Evolutionary conservation across 2,329 filamentous ascomycete species (phyloP), one percentile per base, ranked within the genome.

Genomic region (Phoma sp.): DNA sequence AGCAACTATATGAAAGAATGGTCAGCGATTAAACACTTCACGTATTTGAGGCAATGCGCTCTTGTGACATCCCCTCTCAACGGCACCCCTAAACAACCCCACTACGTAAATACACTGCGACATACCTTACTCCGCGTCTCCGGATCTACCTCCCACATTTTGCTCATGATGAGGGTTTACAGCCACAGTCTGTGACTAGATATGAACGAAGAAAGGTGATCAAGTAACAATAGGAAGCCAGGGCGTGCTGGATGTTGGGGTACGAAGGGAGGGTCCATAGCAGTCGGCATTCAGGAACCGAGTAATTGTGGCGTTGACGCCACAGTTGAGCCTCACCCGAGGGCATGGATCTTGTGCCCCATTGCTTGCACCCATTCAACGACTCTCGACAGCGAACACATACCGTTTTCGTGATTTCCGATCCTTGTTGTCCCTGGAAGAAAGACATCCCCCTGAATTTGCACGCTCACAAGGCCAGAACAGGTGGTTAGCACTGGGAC

Each of bases 91-190:
- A 36, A 56, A 55, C 45, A 41, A 36, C 58, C 53, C 50, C 41
- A 47, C 52, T 39, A 44, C 22, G 13, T 45, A 43, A 43, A 38
- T 44, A 43, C 41, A 51, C 12, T 40, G 31, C 41, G 49, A 60
- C 74, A 68, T 80, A 96, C 93, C 87, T 98, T 98, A 73, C 90
- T 92, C 79, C 92, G 87, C 59, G 94, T 98, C 82, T 98, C 94
- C 43, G 95, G 95, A 78, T 99, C 95, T 64, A 99, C 92, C 81
- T 99, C 95, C 95, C 95, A 99, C 90, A 96, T 94, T 79, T 93
- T 94, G 72, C 78, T 80, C 79, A 81, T 81, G 39, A 58, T 70
- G 72, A 52, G 61, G 55, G 46, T n/a, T 9, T 43, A 40, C 22
- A 13, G 36, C 39, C 45, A 48, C 37, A 32, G 38, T 49, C 27